Percentiles rank a stretch among this genome's conserved stretches.
phyloP scores from a whole-genome alignment of 2,329 filamentous ascomycete species.

The Aspergillus pseudonomiae region DNA sequence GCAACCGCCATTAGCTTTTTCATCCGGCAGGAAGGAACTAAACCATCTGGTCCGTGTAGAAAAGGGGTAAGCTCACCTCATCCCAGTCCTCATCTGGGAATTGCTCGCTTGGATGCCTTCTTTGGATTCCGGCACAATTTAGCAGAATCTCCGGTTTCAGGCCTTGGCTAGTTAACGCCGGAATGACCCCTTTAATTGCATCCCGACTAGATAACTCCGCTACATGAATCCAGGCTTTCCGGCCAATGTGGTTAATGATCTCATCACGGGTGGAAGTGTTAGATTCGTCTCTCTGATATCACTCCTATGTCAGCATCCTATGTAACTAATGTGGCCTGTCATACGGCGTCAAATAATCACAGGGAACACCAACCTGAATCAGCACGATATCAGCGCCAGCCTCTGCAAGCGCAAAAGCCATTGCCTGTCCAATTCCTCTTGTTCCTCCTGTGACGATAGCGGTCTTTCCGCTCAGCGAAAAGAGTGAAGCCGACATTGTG shows the following conservation, averaged over 20 bases:
- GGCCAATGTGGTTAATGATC: constrained; percentile 41
- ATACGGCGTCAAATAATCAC: neutral
- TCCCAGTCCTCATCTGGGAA: constrained; percentile 81
- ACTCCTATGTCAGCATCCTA: neutral
- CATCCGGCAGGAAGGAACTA: neutral
- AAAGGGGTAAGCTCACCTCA: constrained; percentile 49
- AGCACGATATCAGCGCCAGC: constrained; percentile 51
- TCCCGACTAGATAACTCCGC: constrained; percentile 48
- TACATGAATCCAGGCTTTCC: constrained; percentile 47
- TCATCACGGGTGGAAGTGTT: constrained; percentile 49
- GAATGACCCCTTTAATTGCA: constrained; percentile 45
- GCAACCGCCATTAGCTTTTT: neutral
- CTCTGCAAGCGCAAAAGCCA: constrained; percentile 51
- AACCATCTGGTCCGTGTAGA: constrained; percentile 2
- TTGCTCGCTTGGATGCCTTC: constrained; percentile 71
- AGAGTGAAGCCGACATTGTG: constrained; percentile 39
- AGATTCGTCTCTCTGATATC: constrained; percentile 55
- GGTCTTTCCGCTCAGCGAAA: constrained; percentile 46
- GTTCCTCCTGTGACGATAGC: constrained; percentile 53
- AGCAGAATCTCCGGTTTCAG: constrained; percentile 75
- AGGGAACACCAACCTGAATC: constrained; percentile 36
- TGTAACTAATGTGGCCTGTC: neutral
- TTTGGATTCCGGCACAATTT: constrained; percentile 86
- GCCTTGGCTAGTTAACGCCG: constrained; percentile 42
- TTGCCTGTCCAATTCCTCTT: constrained; percentile 50